These are phyloP conservation scores for Aspergillus pseudotamarii DNA, from an alignment of 2,329 filamentous ascomycete genomes.

Conservation along the genomic window DNA sequence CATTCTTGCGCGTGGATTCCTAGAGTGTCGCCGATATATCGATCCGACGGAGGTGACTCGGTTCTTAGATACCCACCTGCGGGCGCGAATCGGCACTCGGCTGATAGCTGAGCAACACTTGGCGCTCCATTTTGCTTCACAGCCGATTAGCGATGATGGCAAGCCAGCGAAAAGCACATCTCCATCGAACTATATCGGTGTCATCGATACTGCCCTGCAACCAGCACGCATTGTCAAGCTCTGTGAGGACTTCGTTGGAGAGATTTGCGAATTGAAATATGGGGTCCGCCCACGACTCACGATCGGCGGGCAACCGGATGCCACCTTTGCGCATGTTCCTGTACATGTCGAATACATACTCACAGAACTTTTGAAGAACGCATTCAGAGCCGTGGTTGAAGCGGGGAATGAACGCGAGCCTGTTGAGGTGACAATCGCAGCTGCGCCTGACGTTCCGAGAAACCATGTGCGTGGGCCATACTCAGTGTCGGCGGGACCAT, in stretches of 20 bases:
- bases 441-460: constrained; percentile 56
- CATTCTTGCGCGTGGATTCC: constrained; percentile 84
- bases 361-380: constrained; percentile 94
- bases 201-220: constrained; percentile 87
- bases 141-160: constrained; percentile 66
- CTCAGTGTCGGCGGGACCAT: constrained; percentile 12
- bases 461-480: constrained; percentile 45
- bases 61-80: constrained; percentile 91
- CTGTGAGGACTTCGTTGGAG: constrained; percentile 87
- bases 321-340: constrained; percentile 90
- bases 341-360: constrained; percentile 98
- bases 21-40: constrained; percentile 92
- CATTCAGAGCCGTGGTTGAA: constrained; percentile 91
- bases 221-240: constrained; percentile 79
- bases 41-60: constrained; percentile 77
- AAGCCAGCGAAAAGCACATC: constrained; percentile 24
- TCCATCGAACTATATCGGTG: constrained; percentile 75
- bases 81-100: constrained; percentile 89
- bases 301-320: constrained; percentile 82
- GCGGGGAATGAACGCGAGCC: constrained; percentile 76
- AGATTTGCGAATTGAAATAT: constrained; percentile 96
- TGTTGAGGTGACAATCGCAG: constrained; percentile 89
- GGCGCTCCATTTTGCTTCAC: constrained; percentile 75
- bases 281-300: constrained; percentile 79
- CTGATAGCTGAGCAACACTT: constrained; percentile 97